Conservation (phyloP, 441 rosid genomes). For the Breynia disticha region DNA sequence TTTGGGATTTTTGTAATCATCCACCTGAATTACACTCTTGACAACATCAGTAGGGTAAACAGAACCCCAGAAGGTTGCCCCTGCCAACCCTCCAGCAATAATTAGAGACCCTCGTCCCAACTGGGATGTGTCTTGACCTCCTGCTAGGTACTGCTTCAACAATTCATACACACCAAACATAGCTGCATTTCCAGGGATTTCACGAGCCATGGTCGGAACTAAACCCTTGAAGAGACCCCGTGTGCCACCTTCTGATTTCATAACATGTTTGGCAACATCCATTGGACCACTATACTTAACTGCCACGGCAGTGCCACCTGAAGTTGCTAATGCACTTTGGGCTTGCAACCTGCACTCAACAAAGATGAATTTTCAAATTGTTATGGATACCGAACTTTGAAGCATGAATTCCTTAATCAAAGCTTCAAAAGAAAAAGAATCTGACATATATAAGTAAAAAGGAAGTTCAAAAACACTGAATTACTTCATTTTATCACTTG, state of each 20-base stretch:
- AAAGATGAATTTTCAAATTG: too few relatives aligned
- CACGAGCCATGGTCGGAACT: conserved; percentile 80
- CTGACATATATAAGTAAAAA: too few relatives aligned
- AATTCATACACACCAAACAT: conserved; percentile 84
- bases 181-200: conserved; percentile 82
- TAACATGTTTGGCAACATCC: conserved; percentile 85
- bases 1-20: conserved; percentile 71
- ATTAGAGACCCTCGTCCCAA: conserved; percentile 76
- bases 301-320: conserved; percentile 43
- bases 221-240: conserved; percentile 86
- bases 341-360: conserved; percentile 70
- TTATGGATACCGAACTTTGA: too few relatives aligned
- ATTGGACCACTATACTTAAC: conserved; percentile 89
- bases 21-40: conserved; percentile 63
- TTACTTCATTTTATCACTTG: too few relatives aligned
- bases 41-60: conserved; percentile 85
- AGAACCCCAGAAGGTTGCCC: conserved; percentile 66
- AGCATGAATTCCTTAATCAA: too few relatives aligned
- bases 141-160: conserved; percentile 61
- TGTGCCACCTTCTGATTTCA: conserved; percentile 70
- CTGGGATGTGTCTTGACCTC: conserved; percentile 79
- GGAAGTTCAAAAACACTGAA: too few relatives aligned
- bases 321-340: conserved; percentile 52
- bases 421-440: too few relatives aligned
- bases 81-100: conserved; percentile 83